Evolutionary conservation across 352 stramenopile genomes (phyloP).

Genomic region (Globisporangium carolinianum): DNA sequence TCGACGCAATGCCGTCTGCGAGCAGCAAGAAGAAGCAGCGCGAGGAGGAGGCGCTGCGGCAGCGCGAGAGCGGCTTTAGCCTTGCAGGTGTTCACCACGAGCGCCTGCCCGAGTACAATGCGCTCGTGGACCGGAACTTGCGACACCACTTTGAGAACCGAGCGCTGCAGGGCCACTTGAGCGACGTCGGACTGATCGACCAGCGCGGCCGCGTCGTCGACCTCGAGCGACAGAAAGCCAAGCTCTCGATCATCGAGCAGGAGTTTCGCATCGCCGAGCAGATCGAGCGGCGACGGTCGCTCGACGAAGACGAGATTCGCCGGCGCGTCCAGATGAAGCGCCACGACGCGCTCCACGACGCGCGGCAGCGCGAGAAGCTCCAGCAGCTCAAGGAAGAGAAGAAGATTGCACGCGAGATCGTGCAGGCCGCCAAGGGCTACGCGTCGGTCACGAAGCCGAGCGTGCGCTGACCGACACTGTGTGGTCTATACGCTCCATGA

Average conservation of each 20-base stretch:
- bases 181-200: conserved; percentile 81
- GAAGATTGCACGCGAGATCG: conserved; percentile 81
- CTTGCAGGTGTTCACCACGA: conserved; percentile 55
- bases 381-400: conserved; percentile 86
- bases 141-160: conserved; percentile 86
- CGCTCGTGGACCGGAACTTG: conserved; percentile 85
- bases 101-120: conserved; percentile 80
- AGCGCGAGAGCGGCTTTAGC: conserved; percentile 56
- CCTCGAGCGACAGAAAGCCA: conserved; percentile 83
- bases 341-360: conserved; percentile 78
- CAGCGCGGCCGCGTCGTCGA: conserved; percentile 84
- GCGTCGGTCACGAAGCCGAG: conserved; percentile 26
- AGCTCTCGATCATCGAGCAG: conserved; percentile 90
- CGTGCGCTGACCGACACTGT: conserved; percentile 5
- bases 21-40: conserved; percentile 24
- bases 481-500: background rate
- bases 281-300: conserved; percentile 53
- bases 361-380: conserved; percentile 74
- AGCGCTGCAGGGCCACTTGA: conserved; percentile 69
- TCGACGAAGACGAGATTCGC: conserved; percentile 84
- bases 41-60: conserved; percentile 31
- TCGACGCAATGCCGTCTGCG: too few species aligned
- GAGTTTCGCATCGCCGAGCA: conserved; percentile 88
- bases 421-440: conserved; percentile 68
- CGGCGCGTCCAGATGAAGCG: conserved; percentile 86